Percentiles rank a stretch among this genome's conserved stretches.
These are phyloP conservation scores for Talaromyces amestolkiae DNA, from an alignment of 2,329 filamentous ascomycete species.

Conservation along the genomic window DNA sequence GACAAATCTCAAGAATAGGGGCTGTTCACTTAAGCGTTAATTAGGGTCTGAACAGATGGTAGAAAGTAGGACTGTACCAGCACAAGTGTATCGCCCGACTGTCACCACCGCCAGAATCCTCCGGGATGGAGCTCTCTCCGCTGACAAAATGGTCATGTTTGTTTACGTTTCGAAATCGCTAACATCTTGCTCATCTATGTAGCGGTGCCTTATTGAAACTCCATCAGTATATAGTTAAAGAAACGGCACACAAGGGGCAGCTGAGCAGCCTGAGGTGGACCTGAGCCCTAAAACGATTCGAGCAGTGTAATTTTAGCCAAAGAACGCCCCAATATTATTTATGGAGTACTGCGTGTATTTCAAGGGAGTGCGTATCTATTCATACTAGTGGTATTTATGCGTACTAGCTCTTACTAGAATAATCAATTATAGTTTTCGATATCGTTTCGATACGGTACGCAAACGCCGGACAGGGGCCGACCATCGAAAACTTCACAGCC, in stretches of 20 bases:
- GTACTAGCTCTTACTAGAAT: not conserved
- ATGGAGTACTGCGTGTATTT: not conserved
- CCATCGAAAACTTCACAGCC: not conserved
- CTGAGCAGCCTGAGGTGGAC: not conserved
- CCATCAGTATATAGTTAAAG: not conserved
- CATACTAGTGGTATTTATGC: not conserved
- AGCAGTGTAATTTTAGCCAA: not conserved
- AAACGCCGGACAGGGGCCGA: not conserved
- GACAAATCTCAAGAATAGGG: not conserved
- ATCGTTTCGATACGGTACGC: not conserved
- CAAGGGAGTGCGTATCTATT: not conserved
- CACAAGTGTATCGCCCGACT: not conserved
- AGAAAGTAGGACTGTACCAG: not conserved
- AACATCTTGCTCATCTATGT: not conserved
- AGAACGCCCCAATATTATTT: not conserved
- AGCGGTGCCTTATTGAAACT: not conserved
- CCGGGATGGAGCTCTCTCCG: not conserved
- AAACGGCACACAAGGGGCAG: not conserved
- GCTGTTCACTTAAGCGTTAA: not conserved
- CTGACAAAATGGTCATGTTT: not conserved
- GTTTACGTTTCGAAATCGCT: not conserved
- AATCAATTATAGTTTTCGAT: not conserved
- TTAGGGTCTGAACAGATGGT: not conserved
- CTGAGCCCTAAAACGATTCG: not conserved
- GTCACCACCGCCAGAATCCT: not conserved